Evolutionary conservation across 2,329 filamentous ascomycete species (phyloP), one percentile per base, ranked within the genome.

Genomic region (Xylaria hypoxylon): DNA sequence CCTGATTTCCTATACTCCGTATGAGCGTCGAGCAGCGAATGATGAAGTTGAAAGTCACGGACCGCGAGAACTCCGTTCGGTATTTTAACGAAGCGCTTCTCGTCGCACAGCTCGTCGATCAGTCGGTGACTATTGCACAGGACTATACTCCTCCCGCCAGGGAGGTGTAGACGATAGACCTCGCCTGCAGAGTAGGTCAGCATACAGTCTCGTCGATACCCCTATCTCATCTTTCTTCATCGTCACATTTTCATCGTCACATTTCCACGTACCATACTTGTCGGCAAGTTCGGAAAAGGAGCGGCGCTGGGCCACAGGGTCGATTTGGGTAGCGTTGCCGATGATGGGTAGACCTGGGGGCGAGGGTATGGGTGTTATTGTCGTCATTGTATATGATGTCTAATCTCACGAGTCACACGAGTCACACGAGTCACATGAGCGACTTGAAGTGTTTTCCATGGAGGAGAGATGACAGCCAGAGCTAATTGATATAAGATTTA

Each of bases 291-390:
- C 81, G 5, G 78, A 75, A 22, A 92, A 77, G 26, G 88, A 87
- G 24, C 82, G 79, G 2, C 87, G 75, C 0, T 89, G 86, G 24
- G 85, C 81, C n/a, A 85, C 83, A 0, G 83, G 78, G 64, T 90
- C 86, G 68, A 94, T 84, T 69, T 91, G 88, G 60, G 81, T 79
- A 33, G 90, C 75, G 71, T 93, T 91, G 31, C 91, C 90, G 26
- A 93, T 68, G 28, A 93, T 76, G 1, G 89, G 90, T 62, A 90
- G 80, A 2, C 87, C 88, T 60, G 83, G 83, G 28, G 90, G 90
- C 52, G 87, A 84, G 1, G 90, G 90, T 59, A 93, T 90, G 2
- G 84, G 81, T 15, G 80, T 75, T 40, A 68, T 64, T 38, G 47
- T 58, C 26, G 62, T 26, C 68, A 70, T 70, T 24, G 28, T 64